These are phyloP conservation scores for Pisolithus microcarpus DNA, from an alignment of 768 basidiomycete species.

Conservation along the genomic window DNA sequence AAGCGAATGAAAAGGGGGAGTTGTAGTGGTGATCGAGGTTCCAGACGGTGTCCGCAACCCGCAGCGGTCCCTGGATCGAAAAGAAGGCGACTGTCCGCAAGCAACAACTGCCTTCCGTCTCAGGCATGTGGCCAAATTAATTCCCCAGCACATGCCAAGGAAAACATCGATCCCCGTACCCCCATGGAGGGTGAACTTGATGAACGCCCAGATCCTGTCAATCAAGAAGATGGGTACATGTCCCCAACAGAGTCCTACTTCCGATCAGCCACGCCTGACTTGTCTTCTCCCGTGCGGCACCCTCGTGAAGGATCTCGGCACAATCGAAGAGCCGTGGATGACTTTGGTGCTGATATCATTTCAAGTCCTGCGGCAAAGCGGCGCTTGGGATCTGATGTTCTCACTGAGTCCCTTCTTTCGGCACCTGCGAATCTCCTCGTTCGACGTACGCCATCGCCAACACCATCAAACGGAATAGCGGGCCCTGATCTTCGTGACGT, in stretches of 20 bases:
- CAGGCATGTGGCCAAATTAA: constrained; percentile 38
- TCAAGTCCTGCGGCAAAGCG: constrained; percentile 26
- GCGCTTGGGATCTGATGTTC: constrained; percentile 8
- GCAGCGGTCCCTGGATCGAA: constrained; percentile 11
- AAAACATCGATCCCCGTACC: constrained; percentile 31
- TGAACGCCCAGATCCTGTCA: constrained; percentile 36
- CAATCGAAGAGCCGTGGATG: constrained; percentile 18
- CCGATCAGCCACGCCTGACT: constrained; percentile 46
- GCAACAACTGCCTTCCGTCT: constrained; percentile 12
- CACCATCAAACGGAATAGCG: constrained; percentile 10
- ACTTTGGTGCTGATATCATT: constrained; percentile 45
- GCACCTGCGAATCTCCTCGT: constrained; percentile 19
- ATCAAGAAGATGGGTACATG: constrained; percentile 78
- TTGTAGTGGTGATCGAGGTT: constrained; percentile 12
- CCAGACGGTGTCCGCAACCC: constrained; percentile 23
- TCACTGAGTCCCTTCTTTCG: neutral
- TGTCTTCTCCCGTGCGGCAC: constrained; percentile 58
- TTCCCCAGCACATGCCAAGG: constrained; percentile 29
- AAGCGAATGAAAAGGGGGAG: constrained; percentile 39
- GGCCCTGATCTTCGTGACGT: constrained; percentile 41
- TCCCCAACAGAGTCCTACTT: constrained; percentile 56
- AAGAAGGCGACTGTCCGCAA: constrained; percentile 3
- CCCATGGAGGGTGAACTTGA: constrained; percentile 37
- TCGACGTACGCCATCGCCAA: constrained; percentile 22
- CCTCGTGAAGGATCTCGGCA: constrained; percentile 13